These are phyloP conservation scores for Globisporangium spinosum DNA, from an alignment of 352 stramenopile species.

Conservation along the genomic window DNA sequence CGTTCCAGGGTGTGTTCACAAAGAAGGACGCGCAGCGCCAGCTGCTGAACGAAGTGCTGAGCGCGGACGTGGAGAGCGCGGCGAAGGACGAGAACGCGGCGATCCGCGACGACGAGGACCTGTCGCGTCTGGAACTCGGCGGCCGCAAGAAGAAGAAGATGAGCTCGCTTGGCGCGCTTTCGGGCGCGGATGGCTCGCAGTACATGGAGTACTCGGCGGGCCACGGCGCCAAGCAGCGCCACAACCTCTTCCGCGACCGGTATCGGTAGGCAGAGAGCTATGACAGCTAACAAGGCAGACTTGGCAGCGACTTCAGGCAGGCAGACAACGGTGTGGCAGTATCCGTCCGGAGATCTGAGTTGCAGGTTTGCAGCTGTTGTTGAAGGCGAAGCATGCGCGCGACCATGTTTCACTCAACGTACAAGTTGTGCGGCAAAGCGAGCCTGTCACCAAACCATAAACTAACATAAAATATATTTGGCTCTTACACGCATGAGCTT, in stretches of 20 bases:
- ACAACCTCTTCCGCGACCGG: conserved; percentile 84
- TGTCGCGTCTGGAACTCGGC: conserved; percentile 66
- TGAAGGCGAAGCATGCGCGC: not conserved
- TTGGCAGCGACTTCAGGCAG: not conserved
- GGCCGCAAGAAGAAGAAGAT: conserved; percentile 79
- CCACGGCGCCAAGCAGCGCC: conserved; percentile 77
- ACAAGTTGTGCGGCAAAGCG: not conserved
- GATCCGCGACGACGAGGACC: conserved; percentile 80
- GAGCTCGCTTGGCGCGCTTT: conserved; percentile 70
- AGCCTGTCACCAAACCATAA: not conserved
- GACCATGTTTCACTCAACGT: not conserved
- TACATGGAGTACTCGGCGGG: conserved; percentile 88
- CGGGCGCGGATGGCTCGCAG: conserved; percentile 69
- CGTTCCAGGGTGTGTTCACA: conserved; percentile 79
- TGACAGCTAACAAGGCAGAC: not conserved
- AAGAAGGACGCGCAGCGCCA: conserved; percentile 75
- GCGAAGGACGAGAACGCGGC: conserved; percentile 80
- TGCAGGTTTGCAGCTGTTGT: not conserved
- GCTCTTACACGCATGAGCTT: not conserved
- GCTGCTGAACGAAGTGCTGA: conserved; percentile 77
- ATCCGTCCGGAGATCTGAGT: not conserved
- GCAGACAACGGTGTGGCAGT: not conserved
- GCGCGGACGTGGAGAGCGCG: conserved; percentile 73
- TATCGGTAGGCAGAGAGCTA: conserved; percentile 46
- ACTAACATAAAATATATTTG: not conserved